Conservation (phyloP, 2,329 filamentous ascomycete species). For the Hortaea werneckii region DNA sequence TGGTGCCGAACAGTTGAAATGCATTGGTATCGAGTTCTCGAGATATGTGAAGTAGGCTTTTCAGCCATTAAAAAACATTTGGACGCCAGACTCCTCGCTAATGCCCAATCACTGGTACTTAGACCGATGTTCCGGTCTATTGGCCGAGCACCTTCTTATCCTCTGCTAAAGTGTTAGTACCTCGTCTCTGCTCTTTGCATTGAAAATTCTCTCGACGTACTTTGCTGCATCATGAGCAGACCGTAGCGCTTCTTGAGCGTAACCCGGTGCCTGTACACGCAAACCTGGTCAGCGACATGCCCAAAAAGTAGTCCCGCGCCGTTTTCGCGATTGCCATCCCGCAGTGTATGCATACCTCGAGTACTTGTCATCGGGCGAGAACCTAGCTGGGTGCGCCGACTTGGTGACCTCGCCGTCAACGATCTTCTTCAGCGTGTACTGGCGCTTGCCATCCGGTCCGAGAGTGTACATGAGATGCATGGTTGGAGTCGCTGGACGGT, state of each 20-base stretch:
- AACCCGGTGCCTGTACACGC: conserved; percentile 62
- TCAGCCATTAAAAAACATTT: not conserved
- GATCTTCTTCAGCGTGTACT: conserved; percentile 94
- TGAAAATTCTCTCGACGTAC: conserved; percentile 7
- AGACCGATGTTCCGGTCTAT: conserved; percentile 11
- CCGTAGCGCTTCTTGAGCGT: conserved; percentile 91
- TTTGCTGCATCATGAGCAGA: conserved; percentile 72
- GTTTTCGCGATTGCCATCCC: not conserved
- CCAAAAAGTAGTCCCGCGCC: not conserved
- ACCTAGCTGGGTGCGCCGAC: conserved; percentile 89
- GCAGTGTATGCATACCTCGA: conserved; percentile 46
- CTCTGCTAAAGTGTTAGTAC: conserved; percentile 22
- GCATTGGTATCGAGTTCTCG: too few species aligned
- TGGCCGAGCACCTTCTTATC: conserved; percentile 36
- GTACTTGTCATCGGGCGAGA: conserved; percentile 98
- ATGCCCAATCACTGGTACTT: not conserved
- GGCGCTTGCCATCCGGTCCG: conserved; percentile 70
- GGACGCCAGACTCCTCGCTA: not conserved
- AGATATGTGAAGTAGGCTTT: too few species aligned
- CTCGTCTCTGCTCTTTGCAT: not conserved
- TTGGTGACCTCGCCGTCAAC: conserved; percentile 75
- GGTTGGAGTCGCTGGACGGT: conserved; percentile 12
- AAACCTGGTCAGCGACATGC: not conserved
- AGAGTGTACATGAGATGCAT: conserved; percentile 83
- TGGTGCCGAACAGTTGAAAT: too few species aligned